These are phyloP conservation scores for Neurospora sp. DNA, from an alignment of 495 filamentous ascomycete genomes.

Conservation along the genomic window DNA sequence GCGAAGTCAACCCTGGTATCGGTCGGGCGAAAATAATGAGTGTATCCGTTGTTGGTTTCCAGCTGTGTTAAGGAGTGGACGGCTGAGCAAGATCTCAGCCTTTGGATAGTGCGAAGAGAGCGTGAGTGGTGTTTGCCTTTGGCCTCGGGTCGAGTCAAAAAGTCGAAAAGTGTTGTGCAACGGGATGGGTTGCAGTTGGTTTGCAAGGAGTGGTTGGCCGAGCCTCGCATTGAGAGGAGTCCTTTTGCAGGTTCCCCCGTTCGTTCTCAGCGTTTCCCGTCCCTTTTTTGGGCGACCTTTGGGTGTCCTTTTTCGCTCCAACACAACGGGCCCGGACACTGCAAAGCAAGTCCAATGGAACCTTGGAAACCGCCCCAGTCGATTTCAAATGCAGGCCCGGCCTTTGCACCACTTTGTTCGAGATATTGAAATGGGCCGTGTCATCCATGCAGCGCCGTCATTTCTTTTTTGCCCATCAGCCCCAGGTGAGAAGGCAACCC, in stretches of 20 bases:
- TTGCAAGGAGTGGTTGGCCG: neutral
- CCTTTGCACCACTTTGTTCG: neutral
- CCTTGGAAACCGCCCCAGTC: neutral
- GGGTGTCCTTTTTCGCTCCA: neutral
- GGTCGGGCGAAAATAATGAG: neutral
- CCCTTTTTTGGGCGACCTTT: neutral
- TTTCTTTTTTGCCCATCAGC: neutral
- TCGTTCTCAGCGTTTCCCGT: neutral
- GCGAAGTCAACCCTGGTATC: neutral
- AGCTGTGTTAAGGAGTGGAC: neutral
- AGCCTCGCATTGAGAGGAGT: neutral
- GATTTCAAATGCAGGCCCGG: neutral
- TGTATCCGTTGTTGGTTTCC: neutral
- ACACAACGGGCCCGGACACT: neutral
- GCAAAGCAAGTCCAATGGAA: neutral
- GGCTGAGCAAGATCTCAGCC: neutral
- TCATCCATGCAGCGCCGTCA: neutral
- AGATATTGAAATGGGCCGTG: neutral
- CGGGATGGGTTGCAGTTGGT: neutral
- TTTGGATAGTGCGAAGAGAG: neutral
- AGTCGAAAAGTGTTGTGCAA: neutral
- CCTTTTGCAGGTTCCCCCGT: neutral
- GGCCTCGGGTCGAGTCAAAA: neutral
- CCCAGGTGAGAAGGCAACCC: neutral
- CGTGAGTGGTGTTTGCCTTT: neutral